Evolutionary conservation across 768 basidiomycete species (phyloP).

Genomic region (Leucosporidium scottii): DNA sequence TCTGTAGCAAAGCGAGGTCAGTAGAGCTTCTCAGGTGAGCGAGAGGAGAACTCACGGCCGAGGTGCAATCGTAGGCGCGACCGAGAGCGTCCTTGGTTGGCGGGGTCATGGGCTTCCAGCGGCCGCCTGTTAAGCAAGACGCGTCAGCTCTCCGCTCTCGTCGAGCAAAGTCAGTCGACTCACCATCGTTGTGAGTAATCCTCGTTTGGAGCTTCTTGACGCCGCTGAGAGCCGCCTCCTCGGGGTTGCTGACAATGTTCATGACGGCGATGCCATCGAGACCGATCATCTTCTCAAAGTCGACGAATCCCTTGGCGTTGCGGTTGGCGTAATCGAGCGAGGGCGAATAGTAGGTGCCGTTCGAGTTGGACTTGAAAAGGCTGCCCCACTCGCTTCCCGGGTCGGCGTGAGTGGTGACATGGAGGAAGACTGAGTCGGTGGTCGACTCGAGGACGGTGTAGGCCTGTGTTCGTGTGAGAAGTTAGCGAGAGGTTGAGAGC

Average conservation of each 20-base stretch:
- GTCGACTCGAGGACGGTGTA: conserved; percentile 92
- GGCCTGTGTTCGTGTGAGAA: conserved; percentile 51
- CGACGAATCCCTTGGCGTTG: conserved; percentile 77
- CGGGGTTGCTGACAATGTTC: conserved; percentile 78
- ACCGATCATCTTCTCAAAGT: conserved; percentile 96
- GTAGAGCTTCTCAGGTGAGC: background rate
- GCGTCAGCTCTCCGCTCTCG: background rate
- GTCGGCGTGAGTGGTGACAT: conserved; percentile 81
- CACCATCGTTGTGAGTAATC: conserved; percentile 96
- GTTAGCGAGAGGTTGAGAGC: background rate
- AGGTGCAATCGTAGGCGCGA: conserved; percentile 60
- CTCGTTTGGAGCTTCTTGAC: conserved; percentile 69
- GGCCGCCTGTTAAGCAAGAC: conserved; percentile 54
- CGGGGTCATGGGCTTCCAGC: conserved; percentile 75
- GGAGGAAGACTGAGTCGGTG: conserved; percentile 87
- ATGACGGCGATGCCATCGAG: conserved; percentile 91
- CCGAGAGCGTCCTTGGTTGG: conserved; percentile 71
- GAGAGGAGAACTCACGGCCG: conserved; percentile 50
- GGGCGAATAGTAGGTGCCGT: conserved; percentile 91
- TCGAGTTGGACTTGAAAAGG: conserved; percentile 92
- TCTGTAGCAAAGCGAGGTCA: conserved; percentile 46
- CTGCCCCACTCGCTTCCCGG: conserved; percentile 75
- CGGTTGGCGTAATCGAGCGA: conserved; percentile 84
- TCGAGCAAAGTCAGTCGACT: conserved; percentile 29
- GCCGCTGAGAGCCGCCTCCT: conserved; percentile 62